phyloP scores from a whole-genome alignment of 2,329 filamentous ascomycete genomes.

The Penicillium psychrosexuale region DNA sequence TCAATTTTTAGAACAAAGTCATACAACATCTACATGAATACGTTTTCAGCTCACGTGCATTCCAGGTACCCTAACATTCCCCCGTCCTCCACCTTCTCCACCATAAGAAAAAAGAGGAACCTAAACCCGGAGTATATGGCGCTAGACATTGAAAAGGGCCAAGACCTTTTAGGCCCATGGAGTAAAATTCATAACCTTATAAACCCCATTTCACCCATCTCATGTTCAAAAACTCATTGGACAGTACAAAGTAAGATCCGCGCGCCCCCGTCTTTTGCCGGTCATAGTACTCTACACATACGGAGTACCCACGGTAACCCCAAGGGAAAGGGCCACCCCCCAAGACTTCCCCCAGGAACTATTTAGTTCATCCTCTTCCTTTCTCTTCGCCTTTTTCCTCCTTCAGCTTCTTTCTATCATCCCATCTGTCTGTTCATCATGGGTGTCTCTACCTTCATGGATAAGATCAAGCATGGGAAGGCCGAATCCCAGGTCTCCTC shows the following conservation, averaged over 20 bases:
- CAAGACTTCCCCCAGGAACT: constrained; percentile 18
- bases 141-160: background rate
- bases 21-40: background rate
- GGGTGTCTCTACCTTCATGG: constrained; percentile 31
- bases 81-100: constrained; percentile 28
- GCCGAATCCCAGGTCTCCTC: constrained; percentile 32
- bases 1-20: background rate
- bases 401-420: background rate
- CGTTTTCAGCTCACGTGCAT: constrained; percentile 20
- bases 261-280: constrained; percentile 29
- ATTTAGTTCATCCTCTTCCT: constrained; percentile 21
- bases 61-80: constrained; percentile 9
- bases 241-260: constrained; percentile 26
- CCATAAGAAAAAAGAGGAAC: constrained; percentile 11
- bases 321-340: constrained; percentile 13
- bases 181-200: constrained; percentile 24
- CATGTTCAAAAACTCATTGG: constrained; percentile 18
- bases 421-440: constrained; percentile 18
- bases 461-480: constrained; percentile 29
- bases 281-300: constrained; percentile 1
- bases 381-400: constrained; percentile 4
- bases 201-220: constrained; percentile 8
- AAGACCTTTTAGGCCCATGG: constrained; percentile 17
- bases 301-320: constrained; percentile 17
- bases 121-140: constrained; percentile 24